Evolutionary conservation across 768 basidiomycete genomes (phyloP), one percentile per base, ranked within the genome.

Genomic region (Tylopilus plumbeoviolaceoides): DNA sequence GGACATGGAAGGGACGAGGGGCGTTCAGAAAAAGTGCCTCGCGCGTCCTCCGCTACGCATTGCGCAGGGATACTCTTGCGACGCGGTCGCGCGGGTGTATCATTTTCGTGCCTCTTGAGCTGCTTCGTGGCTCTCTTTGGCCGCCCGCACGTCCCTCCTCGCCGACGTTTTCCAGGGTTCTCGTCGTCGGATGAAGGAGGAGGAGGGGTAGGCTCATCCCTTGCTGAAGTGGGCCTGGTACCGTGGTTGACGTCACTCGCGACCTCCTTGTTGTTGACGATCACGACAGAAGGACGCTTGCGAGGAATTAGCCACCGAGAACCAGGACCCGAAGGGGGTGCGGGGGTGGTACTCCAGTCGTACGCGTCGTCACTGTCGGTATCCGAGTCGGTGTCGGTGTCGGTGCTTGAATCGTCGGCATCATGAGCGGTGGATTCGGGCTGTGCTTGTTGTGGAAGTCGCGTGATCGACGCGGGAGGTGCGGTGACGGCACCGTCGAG

Each of bases 241-340:
- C 23, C 17, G 18, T 8, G 50, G 18, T 4, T 17, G 23, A 33
- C 33, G 4, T 58, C 46, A 38, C 14, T 21, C 36, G 43, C 5
- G 18, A 50, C 20, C 21, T 50, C 41, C 12, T 28, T 42, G 10
- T 47, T 46, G 21, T 51, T 33, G 6, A 45, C 18, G 3, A 53
- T 45, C 33, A 55, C 38, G 40, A 60, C 51, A 10, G 68, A 70
- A 7, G 61, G 55, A 33, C 59, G 58, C 35, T 55, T 63, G 39
- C 57, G 59, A 4, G 61, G 58, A 27, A 61, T 57, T 1, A 67
- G 35, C 62, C 62, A 64, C 25, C 35, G 47, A 3, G 57, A 43
- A 20, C 53, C 39, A 38, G 59, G 59, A 31, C 43, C 57, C 5
- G 58, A 36, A 7, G 44, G 43, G 14, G 54, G 53, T n/a, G 35